Evolutionary conservation across 2,329 filamentous ascomycete species (phyloP), one percentile per base, ranked within the genome.

Genomic region (Davidsoniella neocaledoniae): DNA sequence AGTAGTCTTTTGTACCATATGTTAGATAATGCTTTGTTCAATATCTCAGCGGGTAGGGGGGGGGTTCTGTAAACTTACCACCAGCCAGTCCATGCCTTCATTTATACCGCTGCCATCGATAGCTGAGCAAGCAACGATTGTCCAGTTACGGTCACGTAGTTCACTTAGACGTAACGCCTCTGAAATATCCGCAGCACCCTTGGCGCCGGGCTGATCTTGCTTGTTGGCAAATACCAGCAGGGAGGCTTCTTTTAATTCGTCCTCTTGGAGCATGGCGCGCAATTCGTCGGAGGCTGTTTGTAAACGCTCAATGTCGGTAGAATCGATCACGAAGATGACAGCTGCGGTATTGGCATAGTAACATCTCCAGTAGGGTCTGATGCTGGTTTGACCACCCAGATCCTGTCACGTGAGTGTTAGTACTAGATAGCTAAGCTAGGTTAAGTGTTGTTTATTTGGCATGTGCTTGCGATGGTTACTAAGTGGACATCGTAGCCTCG

Each of bases 291-390:
- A 81, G 2, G 91, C 91, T 17, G 88, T 98, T 56, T 86, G 81
- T 56, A 98, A 69, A 56, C 91, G 83, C 61, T 96, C 90, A 61
- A 96, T 93, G 72, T 98, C 91, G 58, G 91, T 98, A 40, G 84
- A 91, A 65, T 98, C 91, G 62, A 98, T 90, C 54, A 98, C 91
- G 70, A 98, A 98, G 61, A 98, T 90, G 57, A 98, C 91, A 16
- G 91, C 91, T 26, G 91, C 90, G 0, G 91, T 98, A 70, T 98
- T 96, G 63, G 88, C 86, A 63, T 96, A 98, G 74, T 98, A 98
- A 70, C 91, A 98, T 64, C 91, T 79, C 91, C 91, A 98, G 71
- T 98, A 98, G 2, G 91, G 91, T 57, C 91, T 79, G 64, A 98
- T 98, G 57, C 84, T 93, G n/a, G 91, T 98, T 72, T 98, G 91